Evolutionary conservation across 352 stramenopile genomes (phyloP).

Genomic region (Pythium graminicola): DNA sequence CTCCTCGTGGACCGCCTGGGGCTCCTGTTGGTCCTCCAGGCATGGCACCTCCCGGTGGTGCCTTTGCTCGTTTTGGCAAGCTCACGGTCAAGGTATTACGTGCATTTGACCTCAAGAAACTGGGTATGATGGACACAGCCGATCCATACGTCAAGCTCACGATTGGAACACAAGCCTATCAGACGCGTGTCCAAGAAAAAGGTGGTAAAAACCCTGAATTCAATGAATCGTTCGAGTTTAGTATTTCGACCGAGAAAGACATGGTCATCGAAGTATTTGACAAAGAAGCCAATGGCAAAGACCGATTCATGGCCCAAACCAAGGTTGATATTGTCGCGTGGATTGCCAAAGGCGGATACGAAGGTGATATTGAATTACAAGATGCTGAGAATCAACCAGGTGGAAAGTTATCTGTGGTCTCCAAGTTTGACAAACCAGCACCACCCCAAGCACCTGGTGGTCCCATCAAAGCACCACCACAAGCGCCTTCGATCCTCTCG

Average conservation of each 20-base stretch:
- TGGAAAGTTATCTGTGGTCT: conserved; percentile 82
- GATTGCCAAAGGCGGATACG: conserved; percentile 89
- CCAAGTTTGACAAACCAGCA: conserved; percentile 81
- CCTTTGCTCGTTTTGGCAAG: conserved; percentile 87
- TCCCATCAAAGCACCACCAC: conserved; percentile 40
- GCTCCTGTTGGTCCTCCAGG: conserved; percentile 17
- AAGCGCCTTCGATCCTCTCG: conserved; percentile 56
- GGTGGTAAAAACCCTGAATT: conserved; percentile 92
- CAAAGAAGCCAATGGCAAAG: conserved; percentile 85
- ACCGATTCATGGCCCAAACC: conserved; percentile 91
- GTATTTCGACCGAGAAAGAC: conserved; percentile 93
- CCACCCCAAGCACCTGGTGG: conserved; percentile 26
- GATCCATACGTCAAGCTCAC: conserved; percentile 93
- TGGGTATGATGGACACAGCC: conserved; percentile 90
- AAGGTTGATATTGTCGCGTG: conserved; percentile 91
- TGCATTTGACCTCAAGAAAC: conserved; percentile 88
- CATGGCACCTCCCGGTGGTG: conserved; percentile 34
- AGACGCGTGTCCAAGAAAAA: conserved; percentile 82
- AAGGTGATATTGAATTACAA: conserved; percentile 87
- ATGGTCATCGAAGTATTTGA: conserved; percentile 90
- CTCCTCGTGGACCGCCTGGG: conserved; percentile 29
- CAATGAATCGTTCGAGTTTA: conserved; percentile 93
- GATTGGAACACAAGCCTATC: conserved; percentile 75
- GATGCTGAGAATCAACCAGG: conserved; percentile 72
- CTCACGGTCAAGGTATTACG: conserved; percentile 88